Percentiles rank a stretch among this genome's conserved stretches.
These are phyloP conservation scores for Carex kokanica DNA, from an alignment of 176 grass and related monocot species.

Conservation along the genomic window DNA sequence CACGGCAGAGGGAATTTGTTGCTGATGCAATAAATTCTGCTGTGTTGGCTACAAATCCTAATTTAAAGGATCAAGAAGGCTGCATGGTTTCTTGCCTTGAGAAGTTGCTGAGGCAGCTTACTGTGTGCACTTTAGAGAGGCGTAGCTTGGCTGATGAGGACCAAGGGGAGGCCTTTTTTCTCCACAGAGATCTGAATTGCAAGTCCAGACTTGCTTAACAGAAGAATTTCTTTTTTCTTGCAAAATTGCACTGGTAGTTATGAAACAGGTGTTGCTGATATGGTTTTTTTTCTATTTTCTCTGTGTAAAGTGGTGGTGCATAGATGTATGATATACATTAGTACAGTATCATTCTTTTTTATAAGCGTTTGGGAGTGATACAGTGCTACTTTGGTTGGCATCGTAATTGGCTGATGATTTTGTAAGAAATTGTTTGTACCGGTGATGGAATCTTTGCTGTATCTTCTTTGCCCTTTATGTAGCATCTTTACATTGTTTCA, in stretches of 20 bases:
- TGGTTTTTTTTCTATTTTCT: background rate
- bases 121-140: slow-evolving; percentile 68
- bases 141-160: slow-evolving; percentile 43
- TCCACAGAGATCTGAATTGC: slow-evolving; percentile 67
- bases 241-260: background rate
- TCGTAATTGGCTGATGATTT: slow-evolving; percentile 9
- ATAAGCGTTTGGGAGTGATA: background rate
- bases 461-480: background rate
- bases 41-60: slow-evolving; percentile 66
- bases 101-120: slow-evolving; percentile 88
- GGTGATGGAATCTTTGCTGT: slow-evolving; percentile 5
- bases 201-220: background rate
- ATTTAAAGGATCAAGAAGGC: slow-evolving; percentile 55
- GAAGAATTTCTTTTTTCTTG: background rate
- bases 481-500: background rate
- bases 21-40: slow-evolving; percentile 81
- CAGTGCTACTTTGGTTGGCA: background rate
- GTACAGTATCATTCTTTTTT: slow-evolving; percentile 19
- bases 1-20: slow-evolving; percentile 71
- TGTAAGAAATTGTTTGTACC: background rate
- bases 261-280: slow-evolving; percentile 1
- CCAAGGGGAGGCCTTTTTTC: slow-evolving; percentile 80
- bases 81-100: slow-evolving; percentile 78
- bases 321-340: slow-evolving; percentile 12
- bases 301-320: slow-evolving; percentile 13